Evolutionary conservation across 2,329 filamentous ascomycete genomes (phyloP), one percentile per base, ranked within the genome.

Genomic region (Taxawa tesnikishii): DNA sequence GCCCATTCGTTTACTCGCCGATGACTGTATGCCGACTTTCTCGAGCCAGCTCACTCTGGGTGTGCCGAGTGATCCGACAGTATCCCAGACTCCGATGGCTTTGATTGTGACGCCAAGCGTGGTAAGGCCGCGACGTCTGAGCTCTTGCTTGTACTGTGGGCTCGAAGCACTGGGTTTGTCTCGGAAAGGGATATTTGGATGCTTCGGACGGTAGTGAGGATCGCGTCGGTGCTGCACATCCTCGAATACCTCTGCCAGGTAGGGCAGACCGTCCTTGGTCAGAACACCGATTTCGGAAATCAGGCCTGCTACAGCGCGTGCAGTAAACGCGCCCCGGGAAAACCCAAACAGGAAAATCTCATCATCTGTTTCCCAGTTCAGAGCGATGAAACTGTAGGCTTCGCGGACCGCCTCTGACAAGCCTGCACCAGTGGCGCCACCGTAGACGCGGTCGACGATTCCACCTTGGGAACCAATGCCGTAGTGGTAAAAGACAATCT

Each of bases 361-460:
- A 32, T 67, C 68, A 33, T 66, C 67, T 1, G 55, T 56, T n/a
- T 58, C 50, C 41, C 63, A 70, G 46, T 70, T 71, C 34, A 63
- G 63, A n/a, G 60, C 56, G 2, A 70, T 48, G 43, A 68, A 70
- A 5, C 56, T 56, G 32, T 71, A 67, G 0, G 54, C 60, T 46
- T 65, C 58, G 9, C 62, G 51, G 3, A 68, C 59, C 28, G 63
- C 62, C 19, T 67, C 62, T 4, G 50, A 49, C 7, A 68, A 49
- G 4, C 64, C 62, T 43, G 26, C 55, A n/a, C 60, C 61, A 5
- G 53, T 60, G 11, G 55, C 46, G 11, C 61, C 61, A 38, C 43
- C 44, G n/a, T 46, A 36, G 23, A 67, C 31, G 29, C 56, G 56
- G 36, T 59, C 58, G 15, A 65, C 38, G 4, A 59, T 45, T 4